Evolutionary conservation across 2,329 filamentous ascomycete genomes (phyloP), one percentile per base, ranked within the genome.

Genomic region (Alternaria triticina): DNA sequence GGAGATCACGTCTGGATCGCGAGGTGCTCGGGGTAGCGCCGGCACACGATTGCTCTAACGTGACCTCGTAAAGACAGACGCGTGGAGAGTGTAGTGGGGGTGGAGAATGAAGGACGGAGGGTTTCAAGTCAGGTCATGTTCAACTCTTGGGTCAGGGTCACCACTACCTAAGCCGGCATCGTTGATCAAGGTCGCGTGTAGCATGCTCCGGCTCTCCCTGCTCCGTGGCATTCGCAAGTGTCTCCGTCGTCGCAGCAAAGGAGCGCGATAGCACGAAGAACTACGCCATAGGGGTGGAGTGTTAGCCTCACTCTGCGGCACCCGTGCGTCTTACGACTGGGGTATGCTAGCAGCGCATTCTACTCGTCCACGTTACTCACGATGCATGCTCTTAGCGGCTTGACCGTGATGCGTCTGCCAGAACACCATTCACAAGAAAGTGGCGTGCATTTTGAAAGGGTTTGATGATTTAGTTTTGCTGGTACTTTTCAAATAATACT

Each of bases 351-450:
- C 54, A 47, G 54, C 59, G 55, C 58, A 69, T 74, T 62, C 74
- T 65, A 77, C 73, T 76, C 65, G 73, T 75, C 76, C 76, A 79
- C 75, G 77, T 77, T 75, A 74, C 66, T 70, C 65, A 60, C 59
- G 54, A 65, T 50, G 64, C 54, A 52, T 66, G 56, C 67, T 66
- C 66, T 68, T 75, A 69, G 69, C 68, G 71, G 68, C 68, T 70
- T 50, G 55, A 62, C 59, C 60, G 61, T 70, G 61, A 54, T 63
- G 54, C 62, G 50, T 49, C 58, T 64, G 49, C 55, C 43, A 47
- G 22, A 52, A 50, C 27, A 30, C 55, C 52, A 44, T 62, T 61
- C 66, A 70, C 60, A 61, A 46, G 59, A 54, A 60, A 65, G 54
- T 52, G 62, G 55, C 47, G 23, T 28, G 49, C 49, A 67, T 57